Conservation (phyloP, 2,329 filamentous ascomycete species). For the Fusarium staphyleae region DNA sequence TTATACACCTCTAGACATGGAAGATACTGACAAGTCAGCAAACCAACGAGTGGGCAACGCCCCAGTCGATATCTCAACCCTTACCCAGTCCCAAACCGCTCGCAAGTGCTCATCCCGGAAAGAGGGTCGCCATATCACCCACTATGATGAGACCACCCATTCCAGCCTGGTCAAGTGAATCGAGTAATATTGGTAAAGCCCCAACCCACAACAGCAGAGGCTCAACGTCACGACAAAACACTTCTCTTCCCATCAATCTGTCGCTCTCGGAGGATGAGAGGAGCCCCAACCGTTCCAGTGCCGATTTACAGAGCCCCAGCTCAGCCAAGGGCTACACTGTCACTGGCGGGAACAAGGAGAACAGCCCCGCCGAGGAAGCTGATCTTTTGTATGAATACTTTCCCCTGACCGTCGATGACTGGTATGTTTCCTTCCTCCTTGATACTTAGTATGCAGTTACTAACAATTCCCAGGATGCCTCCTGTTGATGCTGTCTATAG, state of each 20-base stretch:
- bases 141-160: conserved; percentile 60
- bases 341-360: conserved; percentile 51
- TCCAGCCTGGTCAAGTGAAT: conserved; percentile 56
- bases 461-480: conserved; percentile 66
- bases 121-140: conserved; percentile 61
- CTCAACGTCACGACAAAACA: conserved; percentile 38
- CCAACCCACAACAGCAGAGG: conserved; percentile 31
- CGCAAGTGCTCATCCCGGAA: conserved; percentile 57
- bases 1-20: background rate
- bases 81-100: conserved; percentile 41
- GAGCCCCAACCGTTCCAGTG: conserved; percentile 60
- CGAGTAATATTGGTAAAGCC: conserved; percentile 35
- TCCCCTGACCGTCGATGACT: conserved; percentile 87
- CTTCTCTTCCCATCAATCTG: conserved; percentile 56
- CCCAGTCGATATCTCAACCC: conserved; percentile 46
- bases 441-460: background rate
- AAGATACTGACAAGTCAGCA: conserved; percentile 40
- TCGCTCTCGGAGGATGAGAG: conserved; percentile 68
- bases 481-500: conserved; percentile 90
- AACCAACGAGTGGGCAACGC: conserved; percentile 55
- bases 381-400: conserved; percentile 96
- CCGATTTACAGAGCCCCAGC: conserved; percentile 60
- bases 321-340: conserved; percentile 50
- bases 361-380: conserved; percentile 75
- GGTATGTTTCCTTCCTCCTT: conserved; percentile 53